Base-by-base conservation (phyloP, 2,329 filamentous ascomycete species). In the Rhynchosporium agropyri region DNA sequence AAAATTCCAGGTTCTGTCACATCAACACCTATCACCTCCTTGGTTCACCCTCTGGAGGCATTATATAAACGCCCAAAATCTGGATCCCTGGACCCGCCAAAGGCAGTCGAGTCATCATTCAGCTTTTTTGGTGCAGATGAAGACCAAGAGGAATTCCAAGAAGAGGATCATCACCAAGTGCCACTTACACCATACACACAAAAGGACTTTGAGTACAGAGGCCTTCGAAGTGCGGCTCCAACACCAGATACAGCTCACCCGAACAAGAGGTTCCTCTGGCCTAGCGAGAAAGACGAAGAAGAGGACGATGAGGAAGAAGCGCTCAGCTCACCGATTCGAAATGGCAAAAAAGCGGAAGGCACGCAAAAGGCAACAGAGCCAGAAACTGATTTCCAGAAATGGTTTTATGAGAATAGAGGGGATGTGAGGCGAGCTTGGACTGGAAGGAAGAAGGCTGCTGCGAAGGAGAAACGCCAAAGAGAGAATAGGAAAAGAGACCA, bases 211-310 rank as follows among this genome's bases (percentile, higher is more conserved):
- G 88, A 91, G 69, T 86, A 81, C 77, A 84, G 92, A 65, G 85
- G 84, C 57, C 74, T 90, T n/a, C 84, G 95, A 61, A 97, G 92
- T 74, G 92, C 92, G 5, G 95, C 95, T 2, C 95, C 95, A 0
- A 99, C 95, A 0, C 95, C 95, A 0, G 95, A 99, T 73, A 98
- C 95, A 0, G 92, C 92, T 1, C 87, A 92, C 64, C 87, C 90
- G 1, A 86, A 81, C 46, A 84, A 86, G 33, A 82, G 80, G 62
- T 88, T 89, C 72, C 79, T 81, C 31, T 87, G 84, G 81, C 76
- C 82, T 46, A 77, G 67, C 56, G 77, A 75, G 31, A 78, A 81
- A 10, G 78, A 78, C 48, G 78, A 80, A 0, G 78, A 81, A 8
- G 76, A 80, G 10, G 77, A 83, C 0, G 77, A 76, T 0, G 79